A percentile compares a stretch with the other conserved stretches of the same genome.
These are phyloP conservation scores for Pythium folliculosum DNA, from an alignment of 352 stramenopile genomes.

Conservation along the genomic window DNA sequence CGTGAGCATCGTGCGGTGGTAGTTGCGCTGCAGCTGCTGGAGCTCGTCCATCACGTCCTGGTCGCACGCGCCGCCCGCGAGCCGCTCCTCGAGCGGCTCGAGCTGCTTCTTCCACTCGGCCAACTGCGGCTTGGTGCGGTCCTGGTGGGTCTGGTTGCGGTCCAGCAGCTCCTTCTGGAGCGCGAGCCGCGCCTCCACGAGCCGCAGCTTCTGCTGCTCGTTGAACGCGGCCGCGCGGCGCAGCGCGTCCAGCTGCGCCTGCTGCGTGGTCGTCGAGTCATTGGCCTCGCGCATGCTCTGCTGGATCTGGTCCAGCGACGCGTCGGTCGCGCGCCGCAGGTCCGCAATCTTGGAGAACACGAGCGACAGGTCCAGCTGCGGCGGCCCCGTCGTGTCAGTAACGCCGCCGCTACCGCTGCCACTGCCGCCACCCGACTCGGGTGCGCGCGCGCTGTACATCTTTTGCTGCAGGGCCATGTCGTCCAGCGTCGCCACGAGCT, in stretches of 20 bases:
- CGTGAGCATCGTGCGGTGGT: conserved; percentile 60
- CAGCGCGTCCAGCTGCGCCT: conserved; percentile 55
- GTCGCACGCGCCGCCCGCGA: conserved; percentile 50
- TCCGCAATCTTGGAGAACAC: conserved; percentile 83
- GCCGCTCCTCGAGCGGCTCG: conserved; percentile 18
- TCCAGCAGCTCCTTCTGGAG: conserved; percentile 74
- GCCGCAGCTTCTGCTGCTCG: conserved; percentile 54
- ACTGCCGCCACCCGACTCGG: background rate
- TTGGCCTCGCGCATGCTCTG: conserved; percentile 47
- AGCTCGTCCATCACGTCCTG: conserved; percentile 63
- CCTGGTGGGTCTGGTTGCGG: conserved; percentile 68
- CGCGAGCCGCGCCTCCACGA: conserved; percentile 54
- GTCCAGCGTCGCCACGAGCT: conserved; percentile 47
- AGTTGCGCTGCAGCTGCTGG: conserved; percentile 63
- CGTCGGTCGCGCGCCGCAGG: conserved; percentile 59
- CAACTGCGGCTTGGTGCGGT: conserved; percentile 64
- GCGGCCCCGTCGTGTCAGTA: conserved; percentile 11
- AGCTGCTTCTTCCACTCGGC: conserved; percentile 69
- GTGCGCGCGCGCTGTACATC: conserved; percentile 19
- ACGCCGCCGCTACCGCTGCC: conserved; percentile 4
- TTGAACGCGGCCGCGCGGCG: conserved; percentile 55
- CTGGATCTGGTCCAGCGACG: conserved; percentile 56
- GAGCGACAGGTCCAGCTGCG: conserved; percentile 69
- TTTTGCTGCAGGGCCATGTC: conserved; percentile 60
- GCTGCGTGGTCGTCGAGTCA: conserved; percentile 41